phyloP scores from a whole-genome alignment of 805 yeast species.

The Wickerhamomyces kurtzmanii region DNA sequence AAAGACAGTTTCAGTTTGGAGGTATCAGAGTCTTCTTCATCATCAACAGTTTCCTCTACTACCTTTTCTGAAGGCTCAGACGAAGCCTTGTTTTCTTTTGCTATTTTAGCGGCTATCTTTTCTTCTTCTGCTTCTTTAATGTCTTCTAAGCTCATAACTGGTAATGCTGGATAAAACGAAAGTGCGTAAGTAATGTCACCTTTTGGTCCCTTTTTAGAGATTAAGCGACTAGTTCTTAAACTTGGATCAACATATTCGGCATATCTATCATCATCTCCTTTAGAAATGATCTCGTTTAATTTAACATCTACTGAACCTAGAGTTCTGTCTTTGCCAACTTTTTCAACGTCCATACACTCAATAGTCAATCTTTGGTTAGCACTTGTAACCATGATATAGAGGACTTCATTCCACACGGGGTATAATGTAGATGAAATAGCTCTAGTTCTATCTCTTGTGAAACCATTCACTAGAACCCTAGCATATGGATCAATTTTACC shows the following conservation, averaged over 20 bases:
- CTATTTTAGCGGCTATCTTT: conserved; percentile 13
- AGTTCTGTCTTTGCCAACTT: conserved; percentile 70
- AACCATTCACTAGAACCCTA: conserved; percentile 69
- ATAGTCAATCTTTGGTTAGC: conserved; percentile 73
- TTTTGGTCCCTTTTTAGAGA: conserved; percentile 72
- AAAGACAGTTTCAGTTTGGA: conserved; percentile 43
- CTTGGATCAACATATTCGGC: conserved; percentile 47
- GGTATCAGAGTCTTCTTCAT: conserved; percentile 26
- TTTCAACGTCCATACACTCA: conserved; percentile 90
- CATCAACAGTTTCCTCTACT: conserved; percentile 19
- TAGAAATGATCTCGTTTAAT: conserved; percentile 56
- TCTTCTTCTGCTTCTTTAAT: conserved; percentile 43
- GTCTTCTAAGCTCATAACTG: conserved; percentile 73
- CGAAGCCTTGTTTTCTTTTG: conserved; percentile 21
- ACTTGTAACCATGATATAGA: conserved; percentile 76
- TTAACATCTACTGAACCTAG: conserved; percentile 75
- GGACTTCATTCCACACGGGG: conserved; percentile 80
- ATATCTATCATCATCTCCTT: conserved; percentile 49
- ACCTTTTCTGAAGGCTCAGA: conserved; percentile 5
- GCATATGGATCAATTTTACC: conserved; percentile 93
- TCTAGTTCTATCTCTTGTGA: conserved; percentile 68
- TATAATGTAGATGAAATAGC: conserved; percentile 54
- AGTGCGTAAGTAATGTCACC: conserved; percentile 68
- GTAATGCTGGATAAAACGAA: conserved; percentile 77
- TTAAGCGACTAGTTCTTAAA: conserved; percentile 50